Evolutionary conservation across 768 basidiomycete genomes (phyloP).

Genomic region (Podaxis sp.): DNA sequence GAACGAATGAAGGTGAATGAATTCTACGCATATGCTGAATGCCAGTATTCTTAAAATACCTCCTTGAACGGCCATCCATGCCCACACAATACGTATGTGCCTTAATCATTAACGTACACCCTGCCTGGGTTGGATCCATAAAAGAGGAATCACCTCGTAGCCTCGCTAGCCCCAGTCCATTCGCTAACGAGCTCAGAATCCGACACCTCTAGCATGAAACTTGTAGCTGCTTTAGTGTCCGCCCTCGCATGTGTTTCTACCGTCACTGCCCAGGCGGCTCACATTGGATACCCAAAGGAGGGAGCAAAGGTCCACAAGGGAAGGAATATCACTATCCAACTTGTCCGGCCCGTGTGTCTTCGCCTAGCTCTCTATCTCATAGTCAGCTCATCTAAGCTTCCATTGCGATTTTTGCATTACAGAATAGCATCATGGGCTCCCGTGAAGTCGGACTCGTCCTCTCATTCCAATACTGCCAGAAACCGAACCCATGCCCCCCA

Average conservation of each 20-base stretch:
- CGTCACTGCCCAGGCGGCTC: conserved; percentile 40
- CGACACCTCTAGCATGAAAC: conserved; percentile 3
- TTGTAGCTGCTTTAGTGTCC: neutral
- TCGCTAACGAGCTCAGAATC: neutral
- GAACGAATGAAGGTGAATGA: no score
- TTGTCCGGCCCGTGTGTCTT: conserved; percentile 48
- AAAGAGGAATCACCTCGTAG: no score
- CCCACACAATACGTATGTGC: no score
- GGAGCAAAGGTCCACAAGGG: conserved; percentile 37
- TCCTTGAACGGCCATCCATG: no score
- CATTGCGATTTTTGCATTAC: conserved; percentile 19
- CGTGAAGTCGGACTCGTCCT: conserved; percentile 30
- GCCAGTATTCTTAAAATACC: no score
- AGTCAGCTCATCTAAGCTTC: neutral
- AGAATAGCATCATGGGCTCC: conserved; percentile 24
- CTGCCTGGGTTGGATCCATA: no score
- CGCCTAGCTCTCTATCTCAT: neutral
- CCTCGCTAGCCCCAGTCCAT: neutral
- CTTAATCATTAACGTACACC: no score
- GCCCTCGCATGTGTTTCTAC: conserved; percentile 28
- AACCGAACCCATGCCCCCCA: conserved; percentile 21
- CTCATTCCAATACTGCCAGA: conserved; percentile 27
- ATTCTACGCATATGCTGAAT: no score
- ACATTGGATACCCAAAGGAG: conserved; percentile 40
- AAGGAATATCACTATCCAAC: conserved; percentile 37